A percentile compares a stretch with the other conserved stretches of the same genome.
These are phyloP conservation scores for Lepiota brunneoincarnata DNA, from an alignment of 768 basidiomycete species.

Conservation along the genomic window DNA sequence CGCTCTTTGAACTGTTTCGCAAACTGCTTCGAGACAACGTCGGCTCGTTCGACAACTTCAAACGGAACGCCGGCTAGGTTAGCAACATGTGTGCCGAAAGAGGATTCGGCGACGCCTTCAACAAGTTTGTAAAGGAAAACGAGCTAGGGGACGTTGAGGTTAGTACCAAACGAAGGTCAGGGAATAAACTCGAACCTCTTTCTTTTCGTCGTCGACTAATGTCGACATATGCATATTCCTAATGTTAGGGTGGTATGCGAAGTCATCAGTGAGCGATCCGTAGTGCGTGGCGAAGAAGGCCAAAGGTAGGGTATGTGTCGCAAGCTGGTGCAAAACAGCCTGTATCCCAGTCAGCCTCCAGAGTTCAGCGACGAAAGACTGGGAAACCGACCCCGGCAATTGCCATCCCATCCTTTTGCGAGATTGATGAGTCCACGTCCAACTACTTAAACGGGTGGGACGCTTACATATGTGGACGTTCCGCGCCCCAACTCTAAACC, in stretches of 20 bases:
- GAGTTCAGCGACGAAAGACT: slow-evolving; percentile 17
- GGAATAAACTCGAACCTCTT: slow-evolving; percentile 53
- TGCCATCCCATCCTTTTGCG: slow-evolving; percentile 89
- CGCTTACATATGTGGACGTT: slow-evolving; percentile 83
- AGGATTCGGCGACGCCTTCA: slow-evolving; percentile 80
- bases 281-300: slow-evolving; percentile 99
- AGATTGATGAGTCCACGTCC: slow-evolving; percentile 2
- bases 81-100: slow-evolving; percentile 94
- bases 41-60: slow-evolving; percentile 85
- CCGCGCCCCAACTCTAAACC: slow-evolving; percentile 85
- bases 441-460: background rate
- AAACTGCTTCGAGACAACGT: slow-evolving; percentile 82
- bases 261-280: slow-evolving; percentile 93
- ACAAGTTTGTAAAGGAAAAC: slow-evolving; percentile 95
- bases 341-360: slow-evolving; percentile 21
- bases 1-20: slow-evolving; percentile 84
- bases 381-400: slow-evolving; percentile 70
- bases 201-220: slow-evolving; percentile 87
- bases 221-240: slow-evolving; percentile 96
- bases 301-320: slow-evolving; percentile 87
- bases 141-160: slow-evolving; percentile 45
- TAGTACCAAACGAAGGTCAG: background rate
- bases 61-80: slow-evolving; percentile 89
- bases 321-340: slow-evolving; percentile 93
- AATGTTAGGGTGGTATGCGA: slow-evolving; percentile 87